Conservation (phyloP, 2,329 filamentous ascomycete species). For the Fusarium lateritium region DNA sequence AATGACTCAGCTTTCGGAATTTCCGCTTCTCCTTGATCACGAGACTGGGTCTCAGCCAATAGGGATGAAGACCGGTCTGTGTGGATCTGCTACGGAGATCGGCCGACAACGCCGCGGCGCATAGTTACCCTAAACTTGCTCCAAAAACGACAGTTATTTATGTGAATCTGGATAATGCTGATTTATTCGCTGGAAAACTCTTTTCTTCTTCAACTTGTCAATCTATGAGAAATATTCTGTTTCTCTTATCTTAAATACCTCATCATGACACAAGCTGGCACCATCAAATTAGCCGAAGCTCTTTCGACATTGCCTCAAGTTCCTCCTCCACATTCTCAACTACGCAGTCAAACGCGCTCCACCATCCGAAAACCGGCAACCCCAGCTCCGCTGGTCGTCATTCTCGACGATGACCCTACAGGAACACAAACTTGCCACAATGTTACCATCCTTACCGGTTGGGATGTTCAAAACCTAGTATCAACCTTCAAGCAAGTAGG, state of each 20-base stretch:
- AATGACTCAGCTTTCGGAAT: no score
- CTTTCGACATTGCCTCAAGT: neutral
- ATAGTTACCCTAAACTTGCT: conserved; percentile 18
- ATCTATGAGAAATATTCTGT: neutral
- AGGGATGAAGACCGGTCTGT: conserved; percentile 10
- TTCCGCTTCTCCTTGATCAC: no score
- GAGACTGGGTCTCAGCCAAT: conserved; percentile 8
- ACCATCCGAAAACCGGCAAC: accelerated
- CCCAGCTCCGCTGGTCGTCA: neutral
- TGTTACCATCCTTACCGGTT: conserved; percentile 11
- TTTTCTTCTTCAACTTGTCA: no score
- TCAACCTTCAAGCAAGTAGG: conserved; percentile 3
- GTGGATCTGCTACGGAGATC: conserved; percentile 4
- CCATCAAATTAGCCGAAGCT: neutral
- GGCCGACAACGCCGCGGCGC: conserved; percentile 19
- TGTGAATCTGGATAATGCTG: neutral
- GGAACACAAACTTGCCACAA: conserved; percentile 29
- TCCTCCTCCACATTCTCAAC: accelerated
- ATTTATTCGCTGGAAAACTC: no score
- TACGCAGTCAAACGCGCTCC: neutral
- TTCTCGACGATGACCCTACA: conserved; percentile 28
- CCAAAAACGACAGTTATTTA: neutral
- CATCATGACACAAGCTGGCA: neutral
- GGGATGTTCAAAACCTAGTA: neutral
- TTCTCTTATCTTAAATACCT: accelerated